Evolutionary conservation across 495 filamentous ascomycete species (phyloP).

Genomic region (Elaphomyces granulatus): DNA sequence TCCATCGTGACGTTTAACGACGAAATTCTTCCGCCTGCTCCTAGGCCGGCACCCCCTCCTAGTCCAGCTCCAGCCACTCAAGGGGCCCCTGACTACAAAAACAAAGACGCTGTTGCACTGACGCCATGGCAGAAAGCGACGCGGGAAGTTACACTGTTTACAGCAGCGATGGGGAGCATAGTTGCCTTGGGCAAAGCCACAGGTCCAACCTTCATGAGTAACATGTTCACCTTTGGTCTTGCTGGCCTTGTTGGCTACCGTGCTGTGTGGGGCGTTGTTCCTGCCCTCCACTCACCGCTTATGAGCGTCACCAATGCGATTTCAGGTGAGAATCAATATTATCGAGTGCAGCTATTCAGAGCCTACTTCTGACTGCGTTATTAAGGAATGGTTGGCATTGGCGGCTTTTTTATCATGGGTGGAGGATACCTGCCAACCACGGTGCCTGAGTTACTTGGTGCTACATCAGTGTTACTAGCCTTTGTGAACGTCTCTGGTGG

Average conservation of each 20-base stretch:
- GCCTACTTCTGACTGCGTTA: slow-evolving; percentile 3
- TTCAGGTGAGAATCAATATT: slow-evolving; percentile 35
- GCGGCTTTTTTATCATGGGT: slow-evolving; percentile 69
- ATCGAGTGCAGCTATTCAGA: background rate
- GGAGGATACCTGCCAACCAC: slow-evolving; percentile 58
- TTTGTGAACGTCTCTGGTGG: slow-evolving; percentile 74
- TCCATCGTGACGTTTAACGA: slow-evolving; percentile 64
- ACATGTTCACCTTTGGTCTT: slow-evolving; percentile 64
- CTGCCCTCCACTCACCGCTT: slow-evolving; percentile 64
- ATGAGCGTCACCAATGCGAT: slow-evolving; percentile 86
- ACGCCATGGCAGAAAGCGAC: slow-evolving; percentile 65
- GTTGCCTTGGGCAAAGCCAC: slow-evolving; percentile 63
- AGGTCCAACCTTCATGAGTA: slow-evolving; percentile 65
- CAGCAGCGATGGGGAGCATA: slow-evolving; percentile 56
- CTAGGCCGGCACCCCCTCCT: slow-evolving; percentile 55
- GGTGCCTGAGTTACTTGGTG: slow-evolving; percentile 59
- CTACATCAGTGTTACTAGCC: slow-evolving; percentile 62
- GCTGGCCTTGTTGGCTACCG: slow-evolving; percentile 69
- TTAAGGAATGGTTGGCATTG: slow-evolving; percentile 60
- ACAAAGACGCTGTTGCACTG: slow-evolving; percentile 43
- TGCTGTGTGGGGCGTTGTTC: slow-evolving; percentile 64
- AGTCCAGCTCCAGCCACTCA: slow-evolving; percentile 26
- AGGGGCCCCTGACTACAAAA: slow-evolving; percentile 18
- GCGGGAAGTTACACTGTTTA: slow-evolving; percentile 53
- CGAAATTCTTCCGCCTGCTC: slow-evolving; percentile 54